Evolutionary conservation across 495 filamentous ascomycete species (phyloP).

Genomic region (Parathielavia appendiculata): DNA sequence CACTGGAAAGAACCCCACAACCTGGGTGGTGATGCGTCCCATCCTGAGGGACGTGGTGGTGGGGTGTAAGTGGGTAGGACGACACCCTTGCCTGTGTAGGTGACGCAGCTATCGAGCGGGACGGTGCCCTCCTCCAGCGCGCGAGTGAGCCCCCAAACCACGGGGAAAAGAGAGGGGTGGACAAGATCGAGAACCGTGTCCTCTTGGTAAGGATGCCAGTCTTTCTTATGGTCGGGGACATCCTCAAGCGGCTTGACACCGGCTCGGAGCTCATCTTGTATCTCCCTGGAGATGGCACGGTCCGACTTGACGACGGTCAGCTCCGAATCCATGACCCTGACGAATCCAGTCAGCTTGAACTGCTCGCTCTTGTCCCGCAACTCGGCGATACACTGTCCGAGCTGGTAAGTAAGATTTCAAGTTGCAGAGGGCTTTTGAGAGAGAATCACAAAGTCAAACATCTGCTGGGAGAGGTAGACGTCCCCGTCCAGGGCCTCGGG

Average conservation of each 20-base stretch:
- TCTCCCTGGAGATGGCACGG: conserved; percentile 17
- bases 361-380: conserved; percentile 42
- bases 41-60: background rate
- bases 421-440: background rate
- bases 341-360: conserved; percentile 30
- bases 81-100: conserved; percentile 40
- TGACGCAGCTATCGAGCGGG: conserved; percentile 39
- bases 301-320: conserved; percentile 31
- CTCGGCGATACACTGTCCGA: conserved; percentile 42
- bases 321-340: conserved; percentile 30
- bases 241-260: conserved; percentile 36
- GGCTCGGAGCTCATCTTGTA: conserved; percentile 20
- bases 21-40: conserved; percentile 1
- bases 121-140: conserved; percentile 38
- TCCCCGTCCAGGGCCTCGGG: conserved; percentile 20
- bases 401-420: background rate
- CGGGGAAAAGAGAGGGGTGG: conserved; percentile 57
- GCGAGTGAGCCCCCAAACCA: conserved; percentile 50
- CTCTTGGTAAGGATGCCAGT: conserved; percentile 56
- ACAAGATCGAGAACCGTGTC: conserved; percentile 55
- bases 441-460: conserved; percentile 47
- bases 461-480: conserved; percentile 38
- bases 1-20: conserved; percentile 47
- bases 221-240: conserved; percentile 44
- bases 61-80: conserved; percentile 3